Conservation (phyloP, 495 filamentous ascomycete species). For the Letharia lupina region DNA sequence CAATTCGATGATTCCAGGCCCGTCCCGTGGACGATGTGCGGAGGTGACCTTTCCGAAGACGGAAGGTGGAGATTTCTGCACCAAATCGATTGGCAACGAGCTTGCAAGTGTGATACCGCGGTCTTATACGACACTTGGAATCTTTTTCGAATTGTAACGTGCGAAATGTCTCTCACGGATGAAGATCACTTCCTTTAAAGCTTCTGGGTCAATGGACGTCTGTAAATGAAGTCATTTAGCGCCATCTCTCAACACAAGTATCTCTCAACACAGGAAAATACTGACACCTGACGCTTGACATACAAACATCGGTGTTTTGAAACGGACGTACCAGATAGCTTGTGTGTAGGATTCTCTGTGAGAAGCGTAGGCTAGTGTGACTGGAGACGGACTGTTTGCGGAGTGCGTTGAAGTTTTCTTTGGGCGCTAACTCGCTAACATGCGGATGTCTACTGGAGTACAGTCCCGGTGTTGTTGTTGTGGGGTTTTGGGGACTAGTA, state of each 20-base stretch:
- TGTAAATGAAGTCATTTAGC: not conserved
- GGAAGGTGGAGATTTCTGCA: not conserved
- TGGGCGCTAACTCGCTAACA: not conserved
- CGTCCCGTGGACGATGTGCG: not conserved
- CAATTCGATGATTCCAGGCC: not conserved
- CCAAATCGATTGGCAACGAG: not conserved
- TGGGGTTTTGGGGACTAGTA: not conserved
- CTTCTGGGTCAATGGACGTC: not conserved
- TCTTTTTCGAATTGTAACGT: not conserved
- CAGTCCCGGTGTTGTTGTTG: not conserved
- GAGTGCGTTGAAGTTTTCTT: not conserved
- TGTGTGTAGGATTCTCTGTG: not conserved
- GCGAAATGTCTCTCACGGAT: not conserved
- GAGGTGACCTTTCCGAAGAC: not conserved
- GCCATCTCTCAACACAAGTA: not conserved
- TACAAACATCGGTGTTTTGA: not conserved
- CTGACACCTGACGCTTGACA: not conserved
- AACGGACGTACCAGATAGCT: slow-evolving; percentile 8
- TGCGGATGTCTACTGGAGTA: not conserved
- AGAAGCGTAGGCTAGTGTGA: slow-evolving; percentile 2
- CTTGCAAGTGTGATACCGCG: not conserved
- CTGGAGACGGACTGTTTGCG: not conserved
- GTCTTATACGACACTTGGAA: not conserved
- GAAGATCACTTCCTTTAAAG: not conserved
- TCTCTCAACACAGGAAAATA: not conserved